Percentiles rank a stretch among this genome's conserved stretches.
Evolutionary conservation across 768 basidiomycete species (phyloP).

Genomic region (Dioszegia hungarica): DNA sequence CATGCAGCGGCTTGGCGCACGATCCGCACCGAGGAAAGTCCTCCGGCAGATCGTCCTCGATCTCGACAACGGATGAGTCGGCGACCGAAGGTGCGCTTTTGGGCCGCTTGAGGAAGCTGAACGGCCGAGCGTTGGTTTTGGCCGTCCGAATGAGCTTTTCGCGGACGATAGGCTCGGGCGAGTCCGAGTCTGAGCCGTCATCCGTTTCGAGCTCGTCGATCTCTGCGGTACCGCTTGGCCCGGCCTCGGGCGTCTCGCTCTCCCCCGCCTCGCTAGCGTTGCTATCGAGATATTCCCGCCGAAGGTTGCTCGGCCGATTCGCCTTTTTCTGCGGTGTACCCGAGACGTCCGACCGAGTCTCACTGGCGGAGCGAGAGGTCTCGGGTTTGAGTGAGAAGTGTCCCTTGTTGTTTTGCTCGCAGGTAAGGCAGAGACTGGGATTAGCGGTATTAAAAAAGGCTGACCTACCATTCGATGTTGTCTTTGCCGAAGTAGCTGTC

Average conservation of each 20-base stretch:
- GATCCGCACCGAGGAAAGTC: conserved; percentile 38
- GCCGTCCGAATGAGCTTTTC: conserved; percentile 17
- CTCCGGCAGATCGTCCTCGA: conserved; percentile 22
- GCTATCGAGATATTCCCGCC: neutral
- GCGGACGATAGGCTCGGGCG: conserved; percentile 5
- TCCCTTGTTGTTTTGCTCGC: conserved; percentile 27
- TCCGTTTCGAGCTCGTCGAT: neutral
- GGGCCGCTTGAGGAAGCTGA: conserved; percentile 17
- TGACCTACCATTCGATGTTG: conserved; percentile 40
- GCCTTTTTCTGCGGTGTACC: neutral
- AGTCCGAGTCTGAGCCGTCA: neutral
- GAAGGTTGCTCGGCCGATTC: neutral
- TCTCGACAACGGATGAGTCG: conserved; percentile 13
- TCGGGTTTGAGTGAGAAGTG: conserved; percentile 25
- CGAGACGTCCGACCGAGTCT: conserved; percentile 6
- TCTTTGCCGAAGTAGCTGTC: conserved; percentile 39
- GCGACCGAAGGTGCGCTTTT: conserved; percentile 6
- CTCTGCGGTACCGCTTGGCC: neutral
- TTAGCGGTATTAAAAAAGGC: conserved; percentile 1
- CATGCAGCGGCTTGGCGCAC: conserved; percentile 30
- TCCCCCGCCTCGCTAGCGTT: neutral
- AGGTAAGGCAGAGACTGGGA: conserved; percentile 38
- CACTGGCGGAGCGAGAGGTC: conserved; percentile 6
- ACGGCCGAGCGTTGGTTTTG: conserved; percentile 22
- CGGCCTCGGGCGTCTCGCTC: neutral